phyloP scores from a whole-genome alignment of 495 filamentous ascomycete species.

The Talaromyces wortmannii region DNA sequence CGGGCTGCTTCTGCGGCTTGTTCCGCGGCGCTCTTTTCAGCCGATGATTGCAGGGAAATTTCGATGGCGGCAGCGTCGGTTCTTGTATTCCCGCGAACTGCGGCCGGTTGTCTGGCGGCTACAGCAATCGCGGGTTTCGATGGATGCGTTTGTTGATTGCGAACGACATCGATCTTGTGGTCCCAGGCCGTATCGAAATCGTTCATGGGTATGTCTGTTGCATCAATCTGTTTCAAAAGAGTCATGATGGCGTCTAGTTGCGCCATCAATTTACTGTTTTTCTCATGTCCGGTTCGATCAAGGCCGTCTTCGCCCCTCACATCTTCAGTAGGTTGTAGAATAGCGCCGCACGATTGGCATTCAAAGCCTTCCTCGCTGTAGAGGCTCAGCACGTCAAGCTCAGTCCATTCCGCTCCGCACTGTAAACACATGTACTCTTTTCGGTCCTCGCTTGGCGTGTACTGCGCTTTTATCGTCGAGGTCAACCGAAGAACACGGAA shows the following conservation, averaged over 20 bases:
- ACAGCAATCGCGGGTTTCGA: conserved; percentile 38
- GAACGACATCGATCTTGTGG: conserved; percentile 41
- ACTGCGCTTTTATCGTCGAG: conserved; percentile 73
- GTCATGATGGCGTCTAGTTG: conserved; percentile 82
- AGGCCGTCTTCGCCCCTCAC: conserved; percentile 51
- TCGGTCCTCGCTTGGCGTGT: conserved; percentile 71
- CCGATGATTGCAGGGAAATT: conserved; percentile 67
- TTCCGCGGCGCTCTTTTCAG: conserved; percentile 70
- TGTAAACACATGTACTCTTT: conserved; percentile 85
- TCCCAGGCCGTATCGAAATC: conserved; percentile 74
- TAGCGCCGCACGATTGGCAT: conserved; percentile 72
- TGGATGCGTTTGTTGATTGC: conserved; percentile 47
- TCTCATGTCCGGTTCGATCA: conserved; percentile 68
- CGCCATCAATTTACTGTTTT: conserved; percentile 76
- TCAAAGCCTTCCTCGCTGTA: conserved; percentile 60
- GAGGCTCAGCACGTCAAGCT: conserved; percentile 76
- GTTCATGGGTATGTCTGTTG: conserved; percentile 73
- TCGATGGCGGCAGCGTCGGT: conserved; percentile 65
- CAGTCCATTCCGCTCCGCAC: conserved; percentile 76
- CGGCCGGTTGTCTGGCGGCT: conserved; percentile 45
- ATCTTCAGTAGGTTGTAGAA: conserved; percentile 60
- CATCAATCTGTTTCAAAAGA: conserved; percentile 80
- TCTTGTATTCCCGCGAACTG: conserved; percentile 64
- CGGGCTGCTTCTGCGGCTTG: conserved; percentile 62
- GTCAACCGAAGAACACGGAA: conserved; percentile 82